Percentiles rank a stretch among this genome's conserved stretches.
phyloP scores from a whole-genome alignment of 805 yeast genomes.

The Isabelozyma gotoi region DNA sequence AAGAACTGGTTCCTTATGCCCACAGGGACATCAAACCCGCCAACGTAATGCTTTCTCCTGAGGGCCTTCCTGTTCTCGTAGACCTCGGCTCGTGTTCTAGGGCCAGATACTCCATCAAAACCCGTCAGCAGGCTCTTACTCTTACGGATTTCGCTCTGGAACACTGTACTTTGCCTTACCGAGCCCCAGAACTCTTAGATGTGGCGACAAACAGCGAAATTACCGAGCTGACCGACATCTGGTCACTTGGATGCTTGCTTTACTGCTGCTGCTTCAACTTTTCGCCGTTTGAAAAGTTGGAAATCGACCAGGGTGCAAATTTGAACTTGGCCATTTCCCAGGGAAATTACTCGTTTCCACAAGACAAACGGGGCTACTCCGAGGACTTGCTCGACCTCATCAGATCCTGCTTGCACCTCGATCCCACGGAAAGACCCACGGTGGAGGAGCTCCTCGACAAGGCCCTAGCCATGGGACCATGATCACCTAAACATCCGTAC shows the following conservation, averaged over 20 bases:
- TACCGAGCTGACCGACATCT: slow-evolving; percentile 77
- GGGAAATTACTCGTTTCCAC: slow-evolving; percentile 63
- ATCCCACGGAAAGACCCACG: slow-evolving; percentile 61
- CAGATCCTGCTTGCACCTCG: slow-evolving; percentile 57
- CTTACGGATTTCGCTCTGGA: slow-evolving; percentile 81
- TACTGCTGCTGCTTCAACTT: slow-evolving; percentile 75
- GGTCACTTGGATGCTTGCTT: slow-evolving; percentile 88
- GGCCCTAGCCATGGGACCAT: slow-evolving; percentile 37
- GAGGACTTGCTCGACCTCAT: slow-evolving; percentile 57
- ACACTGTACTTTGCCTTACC: slow-evolving; percentile 80
- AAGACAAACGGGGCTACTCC: slow-evolving; percentile 49
- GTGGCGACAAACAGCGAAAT: slow-evolving; percentile 64
- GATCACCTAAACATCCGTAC: not conserved
- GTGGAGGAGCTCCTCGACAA: slow-evolving; percentile 56
- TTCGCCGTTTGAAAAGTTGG: slow-evolving; percentile 88
- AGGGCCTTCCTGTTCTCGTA: slow-evolving; percentile 74
- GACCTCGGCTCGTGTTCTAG: slow-evolving; percentile 80
- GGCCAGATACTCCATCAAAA: slow-evolving; percentile 54
- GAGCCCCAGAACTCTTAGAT: slow-evolving; percentile 89
- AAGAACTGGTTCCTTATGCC: slow-evolving; percentile 67
- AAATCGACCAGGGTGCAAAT: slow-evolving; percentile 78
- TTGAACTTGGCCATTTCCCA: slow-evolving; percentile 71
- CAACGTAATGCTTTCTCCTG: slow-evolving; percentile 75
- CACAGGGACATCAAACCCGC: slow-evolving; percentile 91
- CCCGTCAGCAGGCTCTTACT: slow-evolving; percentile 70